These are phyloP conservation scores for Triglochin maritima DNA, from an alignment of 106 monocot species.

Conservation along the genomic window DNA sequence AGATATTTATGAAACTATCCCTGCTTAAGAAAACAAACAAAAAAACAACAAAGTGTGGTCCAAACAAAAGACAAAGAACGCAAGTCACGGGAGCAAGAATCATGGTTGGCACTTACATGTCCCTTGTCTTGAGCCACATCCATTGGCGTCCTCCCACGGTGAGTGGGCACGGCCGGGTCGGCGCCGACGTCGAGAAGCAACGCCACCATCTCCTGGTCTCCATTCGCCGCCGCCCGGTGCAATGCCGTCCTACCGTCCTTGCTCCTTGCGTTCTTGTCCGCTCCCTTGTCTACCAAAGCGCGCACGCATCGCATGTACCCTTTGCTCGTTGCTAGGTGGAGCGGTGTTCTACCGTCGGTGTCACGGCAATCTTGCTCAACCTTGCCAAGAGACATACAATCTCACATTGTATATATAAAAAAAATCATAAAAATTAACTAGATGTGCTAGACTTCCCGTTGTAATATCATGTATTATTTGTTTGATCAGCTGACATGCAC, in stretches of 20 bases:
- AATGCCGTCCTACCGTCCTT: slow-evolving; percentile 38
- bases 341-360: slow-evolving; percentile 30
- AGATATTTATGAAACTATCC: background rate
- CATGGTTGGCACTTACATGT: slow-evolving; percentile 26
- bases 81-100: no score
- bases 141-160: slow-evolving; percentile 31
- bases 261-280: slow-evolving; percentile 33
- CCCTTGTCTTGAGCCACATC: slow-evolving; percentile 51
- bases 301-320: slow-evolving; percentile 27
- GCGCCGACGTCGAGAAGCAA: slow-evolving; percentile 47
- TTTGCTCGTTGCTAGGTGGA: slow-evolving; percentile 35
- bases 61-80: background rate
- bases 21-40: background rate
- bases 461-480: background rate
- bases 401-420: no score
- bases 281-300: slow-evolving; percentile 27
- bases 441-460: background rate
- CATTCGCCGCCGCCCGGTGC: slow-evolving; percentile 37
- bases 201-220: slow-evolving; percentile 48
- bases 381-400: background rate
- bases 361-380: slow-evolving; percentile 24
- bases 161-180: slow-evolving; percentile 23
- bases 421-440: no score
- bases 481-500: background rate
- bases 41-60: background rate